These are phyloP conservation scores for Liquidambar formosana DNA, from an alignment of 164 flowering plant genomes.

Conservation along the genomic window DNA sequence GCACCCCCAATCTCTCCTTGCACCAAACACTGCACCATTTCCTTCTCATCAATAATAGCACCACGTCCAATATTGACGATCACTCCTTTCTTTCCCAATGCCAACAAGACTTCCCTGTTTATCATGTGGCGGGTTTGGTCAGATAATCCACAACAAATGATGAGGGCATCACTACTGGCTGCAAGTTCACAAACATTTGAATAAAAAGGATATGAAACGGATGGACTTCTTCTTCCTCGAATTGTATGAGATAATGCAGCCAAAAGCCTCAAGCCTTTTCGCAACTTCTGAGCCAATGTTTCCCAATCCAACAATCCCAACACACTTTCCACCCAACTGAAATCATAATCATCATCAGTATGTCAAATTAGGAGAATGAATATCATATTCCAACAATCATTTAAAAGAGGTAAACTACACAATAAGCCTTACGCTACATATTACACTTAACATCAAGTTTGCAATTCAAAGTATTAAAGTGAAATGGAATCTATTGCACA, in stretches of 20 bases:
- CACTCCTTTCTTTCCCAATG: slow-evolving; percentile 65
- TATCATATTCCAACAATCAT: background rate
- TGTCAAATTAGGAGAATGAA: background rate
- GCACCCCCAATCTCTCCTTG: slow-evolving; percentile 67
- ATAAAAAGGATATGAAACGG: slow-evolving; percentile 43
- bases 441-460: no score
- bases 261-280: slow-evolving; percentile 65
- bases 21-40: slow-evolving; percentile 53
- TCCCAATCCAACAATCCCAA: slow-evolving; percentile 80
- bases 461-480: no score
- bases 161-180: slow-evolving; percentile 46
- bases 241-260: slow-evolving; percentile 57
- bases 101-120: slow-evolving; percentile 51
- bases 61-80: slow-evolving; percentile 71
- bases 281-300: slow-evolving; percentile 66
- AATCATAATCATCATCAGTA: slow-evolving; percentile 5
- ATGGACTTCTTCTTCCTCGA: slow-evolving; percentile 55
- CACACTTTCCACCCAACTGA: slow-evolving; percentile 63
- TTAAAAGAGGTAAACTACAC: background rate
- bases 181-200: slow-evolving; percentile 51
- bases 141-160: slow-evolving; percentile 60
- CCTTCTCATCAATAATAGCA: slow-evolving; percentile 65
- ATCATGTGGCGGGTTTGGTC: slow-evolving; percentile 61
- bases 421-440: background rate
- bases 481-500: no score